Conservation (phyloP, 73 alveolate species). For the Blepharisma stoltei region DNA sequence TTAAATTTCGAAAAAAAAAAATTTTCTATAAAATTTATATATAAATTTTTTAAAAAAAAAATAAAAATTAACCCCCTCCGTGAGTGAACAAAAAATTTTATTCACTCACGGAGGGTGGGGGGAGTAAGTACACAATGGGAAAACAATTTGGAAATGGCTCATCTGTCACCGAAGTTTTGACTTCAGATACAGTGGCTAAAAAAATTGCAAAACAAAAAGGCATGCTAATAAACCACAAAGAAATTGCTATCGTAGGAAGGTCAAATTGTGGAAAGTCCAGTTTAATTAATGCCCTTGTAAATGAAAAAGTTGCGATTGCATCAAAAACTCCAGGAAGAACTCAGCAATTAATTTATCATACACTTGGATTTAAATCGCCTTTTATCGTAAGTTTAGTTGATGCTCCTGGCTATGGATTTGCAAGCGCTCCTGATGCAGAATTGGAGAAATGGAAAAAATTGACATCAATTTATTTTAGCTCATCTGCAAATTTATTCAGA, state of each 20-base stretch:
- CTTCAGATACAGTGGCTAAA: background rate
- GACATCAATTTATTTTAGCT: slow-evolving; percentile 39
- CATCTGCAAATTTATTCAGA: background rate
- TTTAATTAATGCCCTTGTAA: slow-evolving; percentile 23
- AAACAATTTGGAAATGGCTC: background rate
- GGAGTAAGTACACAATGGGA: background rate
- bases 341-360: slow-evolving; percentile 31
- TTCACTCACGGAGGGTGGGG: too few species aligned
- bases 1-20: too few species aligned
- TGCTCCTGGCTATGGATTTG: slow-evolving; percentile 74
- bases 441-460: slow-evolving; percentile 52
- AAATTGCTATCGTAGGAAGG: slow-evolving; percentile 35
- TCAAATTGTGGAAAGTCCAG: slow-evolving; percentile 29
- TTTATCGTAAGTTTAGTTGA: slow-evolving; percentile 41
- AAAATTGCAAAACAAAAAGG: background rate
- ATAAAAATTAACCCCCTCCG: too few species aligned
- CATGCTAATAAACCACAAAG: background rate
- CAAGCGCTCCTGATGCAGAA: slow-evolving; percentile 43
- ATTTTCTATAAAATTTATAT: too few species aligned
- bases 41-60: too few species aligned
- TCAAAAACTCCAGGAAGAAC: slow-evolving; percentile 67
- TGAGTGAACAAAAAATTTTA: too few species aligned
- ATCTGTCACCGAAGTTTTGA: background rate
- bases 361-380: slow-evolving; percentile 13
- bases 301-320: slow-evolving; percentile 27